Conservation (phyloP, 352 stramenopile genomes). For the Phytopythium helicoides region DNA sequence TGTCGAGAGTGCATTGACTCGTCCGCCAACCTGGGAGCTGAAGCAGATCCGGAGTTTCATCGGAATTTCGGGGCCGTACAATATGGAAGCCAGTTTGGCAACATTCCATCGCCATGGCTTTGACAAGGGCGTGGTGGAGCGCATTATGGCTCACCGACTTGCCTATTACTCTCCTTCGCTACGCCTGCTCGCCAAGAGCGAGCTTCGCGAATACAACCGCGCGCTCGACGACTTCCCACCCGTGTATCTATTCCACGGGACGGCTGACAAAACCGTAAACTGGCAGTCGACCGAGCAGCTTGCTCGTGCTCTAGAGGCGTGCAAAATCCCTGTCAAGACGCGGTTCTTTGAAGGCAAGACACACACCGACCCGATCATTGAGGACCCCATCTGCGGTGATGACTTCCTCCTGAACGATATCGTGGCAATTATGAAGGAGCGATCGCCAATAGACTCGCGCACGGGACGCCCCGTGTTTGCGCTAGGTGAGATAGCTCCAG, state of each 20-base stretch:
- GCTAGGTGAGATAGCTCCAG: slow-evolving; percentile 26
- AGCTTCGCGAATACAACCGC: slow-evolving; percentile 24
- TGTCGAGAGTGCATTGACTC: slow-evolving; percentile 24
- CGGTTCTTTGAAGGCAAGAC: slow-evolving; percentile 81
- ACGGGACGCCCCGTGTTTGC: slow-evolving; percentile 31
- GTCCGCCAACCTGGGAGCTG: slow-evolving; percentile 56
- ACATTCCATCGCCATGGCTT: slow-evolving; percentile 87
- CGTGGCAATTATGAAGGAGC: slow-evolving; percentile 44
- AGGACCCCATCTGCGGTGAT: slow-evolving; percentile 73
- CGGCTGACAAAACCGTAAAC: slow-evolving; percentile 55
- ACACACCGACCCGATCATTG: slow-evolving; percentile 93
- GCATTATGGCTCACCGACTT: slow-evolving; percentile 79
- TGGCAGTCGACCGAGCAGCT: slow-evolving; percentile 60
- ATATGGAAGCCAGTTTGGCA: slow-evolving; percentile 71
- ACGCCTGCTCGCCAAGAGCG: slow-evolving; percentile 37
- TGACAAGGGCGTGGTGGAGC: slow-evolving; percentile 65
- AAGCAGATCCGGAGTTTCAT: slow-evolving; percentile 76
- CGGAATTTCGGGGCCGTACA: slow-evolving; percentile 86
- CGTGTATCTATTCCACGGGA: slow-evolving; percentile 66
- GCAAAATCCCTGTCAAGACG: slow-evolving; percentile 42
- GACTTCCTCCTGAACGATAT: slow-evolving; percentile 59
- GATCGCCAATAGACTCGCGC: slow-evolving; percentile 28
- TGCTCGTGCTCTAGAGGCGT: slow-evolving; percentile 38
- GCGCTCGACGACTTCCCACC: slow-evolving; percentile 45
- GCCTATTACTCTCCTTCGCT: slow-evolving; percentile 55